These are phyloP conservation scores for Nemania serpens DNA, from an alignment of 2,329 filamentous ascomycete genomes.

Conservation along the genomic window DNA sequence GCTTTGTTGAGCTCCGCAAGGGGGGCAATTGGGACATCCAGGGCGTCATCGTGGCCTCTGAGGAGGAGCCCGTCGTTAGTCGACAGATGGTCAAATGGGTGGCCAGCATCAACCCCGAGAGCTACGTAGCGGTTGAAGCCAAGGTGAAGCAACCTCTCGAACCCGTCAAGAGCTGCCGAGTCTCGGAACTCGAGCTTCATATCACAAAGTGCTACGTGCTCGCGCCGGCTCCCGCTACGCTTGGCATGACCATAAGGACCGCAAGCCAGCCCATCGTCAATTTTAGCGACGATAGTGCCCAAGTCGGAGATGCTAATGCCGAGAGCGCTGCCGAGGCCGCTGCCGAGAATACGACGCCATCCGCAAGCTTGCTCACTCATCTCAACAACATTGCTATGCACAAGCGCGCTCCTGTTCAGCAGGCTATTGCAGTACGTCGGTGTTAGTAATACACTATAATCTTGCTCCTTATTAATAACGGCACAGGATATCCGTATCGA, in stretches of 20 bases:
- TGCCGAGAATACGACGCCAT: constrained; percentile 54
- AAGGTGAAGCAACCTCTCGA: constrained; percentile 80
- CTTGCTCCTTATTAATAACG: too few species aligned
- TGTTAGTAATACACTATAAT: too few species aligned
- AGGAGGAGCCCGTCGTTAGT: not conserved
- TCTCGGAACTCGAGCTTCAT: constrained; percentile 83
- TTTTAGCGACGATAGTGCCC: constrained; percentile 61
- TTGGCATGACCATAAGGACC: constrained; percentile 62
- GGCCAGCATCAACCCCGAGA: constrained; percentile 73
- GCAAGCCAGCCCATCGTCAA: constrained; percentile 60
- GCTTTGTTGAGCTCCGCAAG: constrained; percentile 83
- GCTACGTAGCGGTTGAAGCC: constrained; percentile 81
- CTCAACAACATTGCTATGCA: constrained; percentile 93
- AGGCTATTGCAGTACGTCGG: constrained; percentile 73
- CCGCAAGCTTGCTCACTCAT: constrained; percentile 81
- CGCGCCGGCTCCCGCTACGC: constrained; percentile 61
- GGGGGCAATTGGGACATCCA: constrained; percentile 79
- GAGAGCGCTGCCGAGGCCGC: constrained; percentile 26
- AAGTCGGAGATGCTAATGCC: constrained; percentile 45
- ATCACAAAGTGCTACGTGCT: constrained; percentile 83
- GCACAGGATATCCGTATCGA: constrained; percentile 12
- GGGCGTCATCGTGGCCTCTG: constrained; percentile 71
- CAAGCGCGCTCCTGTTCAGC: constrained; percentile 87
- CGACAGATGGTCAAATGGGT: constrained; percentile 5
- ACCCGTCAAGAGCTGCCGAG: constrained; percentile 86